Evolutionary conservation across 257 asterid species (phyloP).

Genomic region (Fraxinus pennsylvanica): DNA sequence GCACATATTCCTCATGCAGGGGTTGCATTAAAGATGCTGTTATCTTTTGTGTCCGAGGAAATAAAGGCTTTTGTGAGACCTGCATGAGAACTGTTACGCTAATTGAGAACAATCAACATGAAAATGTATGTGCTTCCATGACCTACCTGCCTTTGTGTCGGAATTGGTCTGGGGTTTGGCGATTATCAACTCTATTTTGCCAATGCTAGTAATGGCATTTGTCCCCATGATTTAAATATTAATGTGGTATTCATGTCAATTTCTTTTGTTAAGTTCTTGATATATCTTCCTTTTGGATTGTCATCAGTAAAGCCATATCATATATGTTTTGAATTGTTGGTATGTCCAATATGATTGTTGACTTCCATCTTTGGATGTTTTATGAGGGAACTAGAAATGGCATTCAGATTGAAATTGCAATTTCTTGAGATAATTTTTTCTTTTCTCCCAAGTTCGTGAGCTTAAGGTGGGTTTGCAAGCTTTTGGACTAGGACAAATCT

Average conservation of each 20-base stretch:
- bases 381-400: background rate
- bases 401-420: background rate
- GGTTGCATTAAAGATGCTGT: constrained; percentile 71
- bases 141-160: constrained; percentile 1
- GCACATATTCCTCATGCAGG: constrained; percentile 90
- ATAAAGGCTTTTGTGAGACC: constrained; percentile 92
- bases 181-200: constrained; percentile 19
- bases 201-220: constrained; percentile 10
- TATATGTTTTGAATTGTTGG: constrained; percentile 1
- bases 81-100: constrained; percentile 76
- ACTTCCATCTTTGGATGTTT: background rate
- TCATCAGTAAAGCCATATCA: constrained; percentile 8
- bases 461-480: background rate
- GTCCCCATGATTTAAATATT: constrained; percentile 12
- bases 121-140: constrained; percentile 50
- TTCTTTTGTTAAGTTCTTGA: constrained; percentile 2
- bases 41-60: constrained; percentile 77
- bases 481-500: background rate
- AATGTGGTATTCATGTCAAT: background rate
- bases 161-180: constrained; percentile 11
- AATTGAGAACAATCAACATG: constrained; percentile 65
- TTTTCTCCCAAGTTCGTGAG: background rate
- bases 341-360: background rate
- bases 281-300: constrained; percentile 2
- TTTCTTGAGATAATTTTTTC: background rate